These are phyloP conservation scores for Lantana camara DNA, from an alignment of 257 asterid species.

Conservation along the genomic window DNA sequence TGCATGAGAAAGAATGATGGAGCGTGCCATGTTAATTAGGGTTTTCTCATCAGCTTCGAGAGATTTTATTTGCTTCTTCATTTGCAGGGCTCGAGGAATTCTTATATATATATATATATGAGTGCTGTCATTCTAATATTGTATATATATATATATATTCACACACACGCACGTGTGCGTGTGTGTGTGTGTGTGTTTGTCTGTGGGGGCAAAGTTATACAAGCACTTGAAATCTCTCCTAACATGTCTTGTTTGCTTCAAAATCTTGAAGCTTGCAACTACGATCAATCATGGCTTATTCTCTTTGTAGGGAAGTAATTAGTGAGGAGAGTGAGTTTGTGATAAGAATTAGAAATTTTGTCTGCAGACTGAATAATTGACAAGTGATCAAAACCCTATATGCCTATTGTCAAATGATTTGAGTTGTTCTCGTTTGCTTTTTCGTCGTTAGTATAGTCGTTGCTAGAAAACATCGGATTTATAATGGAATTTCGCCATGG, in stretches of 20 bases:
- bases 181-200: constrained; percentile 14
- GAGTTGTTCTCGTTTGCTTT: neutral
- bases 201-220: constrained; percentile 14
- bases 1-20: constrained; percentile 52
- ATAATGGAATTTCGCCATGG: too few species aligned
- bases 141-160: constrained; percentile 15
- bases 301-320: too few species aligned
- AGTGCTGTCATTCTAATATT: neutral
- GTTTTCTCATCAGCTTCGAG: constrained; percentile 43
- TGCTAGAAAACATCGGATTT: too few species aligned
- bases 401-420: constrained; percentile 6
- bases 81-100: constrained; percentile 57
- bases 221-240: constrained; percentile 21
- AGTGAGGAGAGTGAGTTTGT: constrained; percentile 18
- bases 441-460: too few species aligned
- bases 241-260: constrained; percentile 32
- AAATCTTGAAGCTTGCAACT: constrained; percentile 43
- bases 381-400: neutral
- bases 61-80: constrained; percentile 39
- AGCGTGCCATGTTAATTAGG: constrained; percentile 54
- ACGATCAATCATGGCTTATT: constrained; percentile 34
- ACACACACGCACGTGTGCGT: neutral
- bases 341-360: constrained; percentile 19
- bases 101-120: too few species aligned
- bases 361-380: constrained; percentile 16